Base-by-base conservation (phyloP, 192 early-diverging fungal genomes). In the Coemansia biformis region DNA sequence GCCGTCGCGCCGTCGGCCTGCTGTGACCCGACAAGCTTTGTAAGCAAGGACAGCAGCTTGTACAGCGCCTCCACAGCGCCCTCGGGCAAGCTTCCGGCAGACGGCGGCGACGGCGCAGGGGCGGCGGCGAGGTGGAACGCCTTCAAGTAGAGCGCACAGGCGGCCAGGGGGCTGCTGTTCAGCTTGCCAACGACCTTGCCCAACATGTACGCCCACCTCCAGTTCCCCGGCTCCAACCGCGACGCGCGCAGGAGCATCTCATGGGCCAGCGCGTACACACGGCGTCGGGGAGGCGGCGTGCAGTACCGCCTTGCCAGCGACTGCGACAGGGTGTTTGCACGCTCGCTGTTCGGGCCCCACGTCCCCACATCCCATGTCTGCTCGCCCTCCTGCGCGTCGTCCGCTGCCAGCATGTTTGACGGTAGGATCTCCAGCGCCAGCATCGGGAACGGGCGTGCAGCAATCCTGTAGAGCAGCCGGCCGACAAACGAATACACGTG, bases 111-210 rank as follows among this genome's bases (percentile, higher is more conserved):
- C 1, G 41, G 18, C 9, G 22, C 31, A 26, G 30, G 24, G 18
- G 59, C 40, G 16, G 18, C 32, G 2, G 59, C 63, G 26, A 63
- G 28, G 31, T 63, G 44, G 16, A 36, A 45, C n/a, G 59, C 54
- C 30, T 75, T 75, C 28, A 75, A 15, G 21, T 75, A 75, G 35
- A 59, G 38, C 2, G 59, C 54, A 17, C 71, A 75, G 3, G 71
- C 63, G 4, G 54, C 26, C 21, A 49, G 42, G 1, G 57, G 31
- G 5, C 57, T 33, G 32, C 43, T 46, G 1, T n/a, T n/a, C n/a
- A 66, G 48, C 44, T 75, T 75, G n/a, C 54, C 40, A 22, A 38
- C 37, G 1, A 55, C 17, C 42, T 75, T 75, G 23, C 54, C 71
- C 3, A 67, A 31, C 63, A 66, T 53, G 14, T 75, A 75, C 3